These are phyloP conservation scores for Furcasterigmium furcatum DNA, from an alignment of 2,329 filamentous ascomycete genomes.

Conservation along the genomic window DNA sequence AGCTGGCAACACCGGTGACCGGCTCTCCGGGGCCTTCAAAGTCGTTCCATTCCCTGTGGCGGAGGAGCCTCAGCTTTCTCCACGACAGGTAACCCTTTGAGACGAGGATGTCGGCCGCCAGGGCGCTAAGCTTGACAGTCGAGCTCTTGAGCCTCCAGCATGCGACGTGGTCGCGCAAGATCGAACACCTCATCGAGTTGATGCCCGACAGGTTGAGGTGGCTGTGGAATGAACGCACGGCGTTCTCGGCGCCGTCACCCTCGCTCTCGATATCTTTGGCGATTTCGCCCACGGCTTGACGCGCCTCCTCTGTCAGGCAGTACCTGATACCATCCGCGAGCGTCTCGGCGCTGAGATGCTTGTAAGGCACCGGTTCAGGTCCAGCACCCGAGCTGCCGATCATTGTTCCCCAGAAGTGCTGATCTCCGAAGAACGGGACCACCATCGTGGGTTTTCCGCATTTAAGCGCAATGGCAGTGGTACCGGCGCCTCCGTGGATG, in stretches of 20 bases:
- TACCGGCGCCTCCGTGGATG: slow-evolving; percentile 77
- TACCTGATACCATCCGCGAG: slow-evolving; percentile 69
- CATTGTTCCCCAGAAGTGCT: slow-evolving; percentile 76
- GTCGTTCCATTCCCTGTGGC: slow-evolving; percentile 73
- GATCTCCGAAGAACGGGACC: slow-evolving; percentile 77
- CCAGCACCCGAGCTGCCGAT: slow-evolving; percentile 62
- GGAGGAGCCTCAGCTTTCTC: slow-evolving; percentile 59
- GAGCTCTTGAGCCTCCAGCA: slow-evolving; percentile 64
- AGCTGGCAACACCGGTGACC: slow-evolving; percentile 62
- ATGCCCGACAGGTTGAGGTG: slow-evolving; percentile 50
- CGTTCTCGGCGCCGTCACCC: slow-evolving; percentile 68
- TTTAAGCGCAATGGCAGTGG: slow-evolving; percentile 70
- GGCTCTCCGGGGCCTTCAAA: slow-evolving; percentile 75
- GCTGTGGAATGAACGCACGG: slow-evolving; percentile 63
- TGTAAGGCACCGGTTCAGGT: slow-evolving; percentile 65
- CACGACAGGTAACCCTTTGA: slow-evolving; percentile 59
- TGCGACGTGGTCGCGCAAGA: slow-evolving; percentile 60
- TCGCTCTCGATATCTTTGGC: slow-evolving; percentile 58
- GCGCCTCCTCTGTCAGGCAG: slow-evolving; percentile 60
- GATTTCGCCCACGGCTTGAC: slow-evolving; percentile 53
- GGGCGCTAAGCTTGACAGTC: slow-evolving; percentile 54
- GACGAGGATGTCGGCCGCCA: slow-evolving; percentile 65
- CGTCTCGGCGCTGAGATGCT: slow-evolving; percentile 59
- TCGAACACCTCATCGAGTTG: slow-evolving; percentile 61
- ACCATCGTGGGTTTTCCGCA: slow-evolving; percentile 71